A percentile compares a stretch with the other conserved stretches of the same genome.
Conservation (phyloP, 139 green algal genomes). For the Chlamydomonas applanata region DNA sequence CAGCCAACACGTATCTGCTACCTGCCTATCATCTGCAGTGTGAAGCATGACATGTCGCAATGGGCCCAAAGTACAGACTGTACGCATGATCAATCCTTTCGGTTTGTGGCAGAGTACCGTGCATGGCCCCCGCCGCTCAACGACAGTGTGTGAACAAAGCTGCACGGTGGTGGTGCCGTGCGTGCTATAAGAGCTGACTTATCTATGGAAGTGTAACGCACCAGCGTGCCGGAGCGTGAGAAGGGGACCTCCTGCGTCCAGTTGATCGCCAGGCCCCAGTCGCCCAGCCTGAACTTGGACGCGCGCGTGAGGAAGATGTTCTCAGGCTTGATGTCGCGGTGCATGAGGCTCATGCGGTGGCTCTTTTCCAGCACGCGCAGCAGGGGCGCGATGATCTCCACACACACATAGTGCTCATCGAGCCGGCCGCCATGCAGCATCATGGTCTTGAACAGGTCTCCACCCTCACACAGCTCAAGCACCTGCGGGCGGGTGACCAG, state of each 20-base stretch:
- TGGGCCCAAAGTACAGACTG: not conserved
- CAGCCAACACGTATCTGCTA: too few relatives aligned
- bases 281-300: constrained; percentile 61
- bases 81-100: not conserved
- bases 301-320: constrained; percentile 79
- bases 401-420: constrained; percentile 69
- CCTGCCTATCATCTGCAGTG: too few relatives aligned
- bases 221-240: constrained; percentile 67
- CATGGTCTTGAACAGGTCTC: constrained; percentile 82
- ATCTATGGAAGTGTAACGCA: constrained; percentile 23
- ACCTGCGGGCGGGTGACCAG: too few relatives aligned
- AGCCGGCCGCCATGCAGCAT: constrained; percentile 58
- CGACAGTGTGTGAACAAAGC: not conserved
- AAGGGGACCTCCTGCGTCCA: constrained; percentile 72
- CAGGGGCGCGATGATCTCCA: constrained; percentile 74
- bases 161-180: constrained; percentile 66
- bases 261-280: constrained; percentile 81
- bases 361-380: constrained; percentile 72
- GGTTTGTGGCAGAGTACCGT: too few relatives aligned
- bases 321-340: constrained; percentile 80
- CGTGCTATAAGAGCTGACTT: constrained; percentile 39
- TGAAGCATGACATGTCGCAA: not conserved
- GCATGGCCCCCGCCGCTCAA: not conserved
- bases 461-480: constrained; percentile 72
- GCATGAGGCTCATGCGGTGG: constrained; percentile 62